These are phyloP conservation scores for Chionographis japonica DNA, from an alignment of 106 monocot genomes.

Conservation along the genomic window DNA sequence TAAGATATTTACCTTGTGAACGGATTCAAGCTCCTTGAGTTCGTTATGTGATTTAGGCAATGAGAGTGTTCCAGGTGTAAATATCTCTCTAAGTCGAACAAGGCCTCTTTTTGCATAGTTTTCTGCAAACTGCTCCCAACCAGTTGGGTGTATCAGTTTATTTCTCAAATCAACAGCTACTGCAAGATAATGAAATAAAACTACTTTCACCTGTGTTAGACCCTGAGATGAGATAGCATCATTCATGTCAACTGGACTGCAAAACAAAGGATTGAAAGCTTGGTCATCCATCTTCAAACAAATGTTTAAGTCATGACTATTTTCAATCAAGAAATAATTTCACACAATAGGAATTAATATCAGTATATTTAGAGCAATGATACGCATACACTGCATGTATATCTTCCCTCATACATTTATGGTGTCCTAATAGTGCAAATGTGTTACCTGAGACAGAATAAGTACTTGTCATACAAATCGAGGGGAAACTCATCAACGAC, in stretches of 20 bases:
- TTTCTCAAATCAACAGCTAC: constrained; percentile 1
- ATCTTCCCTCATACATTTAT: too few relatives aligned
- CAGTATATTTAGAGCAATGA: too few relatives aligned
- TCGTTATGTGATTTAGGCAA: constrained; percentile 65
- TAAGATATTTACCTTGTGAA: constrained; percentile 70
- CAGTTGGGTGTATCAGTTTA: constrained; percentile 7
- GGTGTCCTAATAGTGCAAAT: neutral
- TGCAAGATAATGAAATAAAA: constrained; percentile 1
- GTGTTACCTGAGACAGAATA: constrained; percentile 77
- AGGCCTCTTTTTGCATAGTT: constrained; percentile 79
- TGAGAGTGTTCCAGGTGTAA: constrained; percentile 66
- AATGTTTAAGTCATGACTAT: too few relatives aligned
- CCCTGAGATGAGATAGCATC: constrained; percentile 88
- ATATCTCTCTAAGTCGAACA: constrained; percentile 83
- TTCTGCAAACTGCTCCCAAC: constrained; percentile 69
- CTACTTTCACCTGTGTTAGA: constrained; percentile 53
- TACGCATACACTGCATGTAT: too few relatives aligned
- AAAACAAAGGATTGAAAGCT: constrained; percentile 16
- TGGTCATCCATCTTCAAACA: neutral
- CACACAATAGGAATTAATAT: neutral
- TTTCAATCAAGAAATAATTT: neutral
- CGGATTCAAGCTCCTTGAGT: constrained; percentile 87
- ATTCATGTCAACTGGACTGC: constrained; percentile 85
- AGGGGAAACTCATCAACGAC: constrained; percentile 82
- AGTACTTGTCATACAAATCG: constrained; percentile 72